Conservation (phyloP, 352 stramenopile species). For the Pythium phragmiticola region DNA sequence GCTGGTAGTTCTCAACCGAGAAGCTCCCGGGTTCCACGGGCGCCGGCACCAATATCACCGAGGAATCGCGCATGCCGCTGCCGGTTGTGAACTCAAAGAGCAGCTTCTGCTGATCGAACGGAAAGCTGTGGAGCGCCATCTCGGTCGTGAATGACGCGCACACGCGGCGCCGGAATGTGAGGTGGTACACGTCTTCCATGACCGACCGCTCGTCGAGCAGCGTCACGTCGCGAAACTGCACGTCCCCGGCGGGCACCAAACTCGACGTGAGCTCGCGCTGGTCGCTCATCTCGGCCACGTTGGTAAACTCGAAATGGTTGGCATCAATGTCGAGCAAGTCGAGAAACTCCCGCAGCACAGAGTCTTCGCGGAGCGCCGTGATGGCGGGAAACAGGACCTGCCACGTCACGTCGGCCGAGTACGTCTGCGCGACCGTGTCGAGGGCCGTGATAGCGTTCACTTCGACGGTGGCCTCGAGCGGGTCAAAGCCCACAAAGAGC, state of each 20-base stretch:
- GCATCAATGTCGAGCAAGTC: conserved; percentile 35
- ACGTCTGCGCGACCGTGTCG: conserved; percentile 34
- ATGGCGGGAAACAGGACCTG: conserved; percentile 26
- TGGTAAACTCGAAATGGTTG: conserved; percentile 34
- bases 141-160: conserved; percentile 52
- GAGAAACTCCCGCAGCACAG: conserved; percentile 31
- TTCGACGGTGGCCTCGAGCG: conserved; percentile 27
- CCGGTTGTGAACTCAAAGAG: conserved; percentile 32
- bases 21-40: conserved; percentile 44
- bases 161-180: conserved; percentile 40
- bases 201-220: conserved; percentile 4
- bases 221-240: conserved; percentile 15
- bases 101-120: conserved; percentile 59
- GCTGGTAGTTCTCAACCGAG: conserved; percentile 47
- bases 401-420: conserved; percentile 38
- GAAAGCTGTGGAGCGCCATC: conserved; percentile 56
- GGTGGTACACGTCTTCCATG: conserved; percentile 22
- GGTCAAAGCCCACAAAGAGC: conserved; percentile 29
- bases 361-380: conserved; percentile 33
- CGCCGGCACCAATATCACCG: conserved; percentile 34
- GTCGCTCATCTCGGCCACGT: conserved; percentile 26
- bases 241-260: conserved; percentile 7
- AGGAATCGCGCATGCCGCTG: conserved; percentile 30
- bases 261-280: conserved; percentile 23
- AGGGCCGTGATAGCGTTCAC: conserved; percentile 31